Base-by-base conservation (phyloP, 345 rosid species). In the Murraya paniculata region DNA sequence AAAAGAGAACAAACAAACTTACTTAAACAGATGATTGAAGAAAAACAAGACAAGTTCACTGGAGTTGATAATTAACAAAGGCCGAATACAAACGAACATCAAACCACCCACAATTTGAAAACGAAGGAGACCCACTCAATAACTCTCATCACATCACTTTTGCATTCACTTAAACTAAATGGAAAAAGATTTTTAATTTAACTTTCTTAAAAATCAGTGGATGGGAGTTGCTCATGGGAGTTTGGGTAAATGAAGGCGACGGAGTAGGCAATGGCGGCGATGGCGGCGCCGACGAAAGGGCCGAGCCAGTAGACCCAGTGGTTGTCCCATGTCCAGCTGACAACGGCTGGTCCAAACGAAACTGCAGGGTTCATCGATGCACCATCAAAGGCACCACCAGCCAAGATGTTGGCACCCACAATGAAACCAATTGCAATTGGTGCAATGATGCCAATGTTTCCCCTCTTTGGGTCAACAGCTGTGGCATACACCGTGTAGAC, bases 271-370 rank as follows among this genome's bases (percentile, higher is more conserved):
- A 86, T 45, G 25, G 93, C 97, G 4, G 98, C 98, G 30, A 93
- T 84, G 27, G 89, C 94, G 39, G 93, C 83, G 2, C 98, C 98
- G 8, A 90, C 7, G 67, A 93, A 85, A 2, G 98, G 98, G 50
- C 98, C 98, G 8, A 88, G 86, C 98, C 98, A 95, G 88, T 93
- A 95, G 73, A 93, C 92, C 98, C 98, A 91, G 83, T 95, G 98
- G 82, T 82, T 86, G 25, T 86, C 84, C 98, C 98, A 93, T n/a
- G 89, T 85, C 98, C 97, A 90, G 91, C 98, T 91, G 69, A 93
- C 98, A 66, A 95, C 90, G 0, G 98, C 98, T 0, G 98, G 98
- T 24, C 98, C 98, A 65, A 93, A 95, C 5, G 97, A 89, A 35
- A 95, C 98, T 0, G 98, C 98, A 1, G 98, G 98, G 88, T 95